Evolutionary conservation across 1,284 basidiomycete species (phyloP).

Genomic region (Trametes polyzona): DNA sequence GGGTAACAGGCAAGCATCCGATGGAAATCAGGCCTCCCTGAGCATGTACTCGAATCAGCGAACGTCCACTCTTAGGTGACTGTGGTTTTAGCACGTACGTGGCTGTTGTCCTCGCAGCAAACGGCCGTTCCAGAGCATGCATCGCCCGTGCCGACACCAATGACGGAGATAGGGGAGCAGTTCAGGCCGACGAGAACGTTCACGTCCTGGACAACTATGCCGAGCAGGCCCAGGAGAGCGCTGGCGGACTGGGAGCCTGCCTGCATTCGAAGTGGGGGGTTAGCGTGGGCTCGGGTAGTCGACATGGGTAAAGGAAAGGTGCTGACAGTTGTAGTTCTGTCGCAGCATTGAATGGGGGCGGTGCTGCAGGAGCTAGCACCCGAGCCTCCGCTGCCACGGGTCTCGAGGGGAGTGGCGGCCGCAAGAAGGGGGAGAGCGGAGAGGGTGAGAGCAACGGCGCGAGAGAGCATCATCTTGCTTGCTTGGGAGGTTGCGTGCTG

Average conservation of each 20-base stretch:
- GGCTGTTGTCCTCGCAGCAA: constrained; percentile 10
- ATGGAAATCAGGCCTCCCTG: constrained; percentile 12
- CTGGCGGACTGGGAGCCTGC: constrained; percentile 9
- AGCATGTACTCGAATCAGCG: too few species aligned
- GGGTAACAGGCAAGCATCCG: constrained; percentile 11
- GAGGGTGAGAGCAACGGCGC: constrained; percentile 9
- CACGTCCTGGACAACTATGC: constrained; percentile 26
- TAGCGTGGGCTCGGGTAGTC: too few species aligned
- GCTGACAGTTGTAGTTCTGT: constrained; percentile 4
- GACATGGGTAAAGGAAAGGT: too few species aligned
- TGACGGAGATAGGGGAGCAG: constrained; percentile 31
- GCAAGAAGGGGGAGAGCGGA: constrained; percentile 18
- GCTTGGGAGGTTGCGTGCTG: background rate
- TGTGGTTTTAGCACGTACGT: background rate
- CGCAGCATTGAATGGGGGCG: constrained; percentile 32
- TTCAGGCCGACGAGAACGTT: constrained; percentile 30
- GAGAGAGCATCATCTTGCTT: constrained; percentile 14
- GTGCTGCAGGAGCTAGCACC: constrained; percentile 23
- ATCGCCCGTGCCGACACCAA: constrained; percentile 26
- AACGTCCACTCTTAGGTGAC: too few species aligned
- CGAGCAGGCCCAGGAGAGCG: constrained; percentile 24
- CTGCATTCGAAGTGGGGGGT: constrained; percentile 3
- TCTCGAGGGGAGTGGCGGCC: constrained; percentile 20
- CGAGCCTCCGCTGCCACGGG: background rate
- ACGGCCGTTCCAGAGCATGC: constrained; percentile 13